Conservation (phyloP, 1,284 basidiomycete species). For the Cryptococcus amylolentus region DNA sequence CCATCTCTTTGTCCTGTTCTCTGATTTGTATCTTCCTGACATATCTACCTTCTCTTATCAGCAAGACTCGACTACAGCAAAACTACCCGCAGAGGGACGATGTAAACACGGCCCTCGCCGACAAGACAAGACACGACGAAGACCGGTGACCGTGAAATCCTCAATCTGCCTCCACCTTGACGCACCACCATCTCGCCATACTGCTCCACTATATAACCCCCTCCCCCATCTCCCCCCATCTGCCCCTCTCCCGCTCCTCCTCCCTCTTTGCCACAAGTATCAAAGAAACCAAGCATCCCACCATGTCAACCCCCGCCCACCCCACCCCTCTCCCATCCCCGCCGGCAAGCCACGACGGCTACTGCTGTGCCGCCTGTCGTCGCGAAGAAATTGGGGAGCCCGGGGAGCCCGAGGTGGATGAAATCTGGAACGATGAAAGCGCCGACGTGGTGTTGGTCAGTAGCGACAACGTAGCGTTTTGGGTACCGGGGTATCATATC, state of each 20-base stretch:
- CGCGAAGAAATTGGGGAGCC: background rate
- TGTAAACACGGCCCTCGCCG: no score
- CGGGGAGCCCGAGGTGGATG: background rate
- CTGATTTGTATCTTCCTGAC: no score
- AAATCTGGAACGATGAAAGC: constrained; percentile 4
- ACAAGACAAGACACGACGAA: no score
- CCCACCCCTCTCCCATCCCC: no score
- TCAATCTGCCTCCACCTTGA: background rate
- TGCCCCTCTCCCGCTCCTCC: background rate
- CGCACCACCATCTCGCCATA: background rate
- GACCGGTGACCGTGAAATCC: background rate
- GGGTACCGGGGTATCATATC: constrained; percentile 8
- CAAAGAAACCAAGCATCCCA: background rate
- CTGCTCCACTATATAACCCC: background rate
- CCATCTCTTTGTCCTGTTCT: no score
- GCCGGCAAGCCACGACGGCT: no score
- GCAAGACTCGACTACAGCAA: no score
- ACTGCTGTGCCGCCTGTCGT: no score
- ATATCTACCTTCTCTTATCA: no score
- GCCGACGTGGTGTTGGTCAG: constrained; percentile 14
- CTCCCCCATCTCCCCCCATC: background rate
- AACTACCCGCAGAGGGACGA: no score
- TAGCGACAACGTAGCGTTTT: constrained; percentile 12
- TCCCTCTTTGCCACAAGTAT: background rate
- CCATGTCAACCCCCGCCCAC: background rate